These are phyloP conservation scores for Paracoccidioides lutzii DNA, from an alignment of 2,329 filamentous ascomycete genomes.

Conservation along the genomic window DNA sequence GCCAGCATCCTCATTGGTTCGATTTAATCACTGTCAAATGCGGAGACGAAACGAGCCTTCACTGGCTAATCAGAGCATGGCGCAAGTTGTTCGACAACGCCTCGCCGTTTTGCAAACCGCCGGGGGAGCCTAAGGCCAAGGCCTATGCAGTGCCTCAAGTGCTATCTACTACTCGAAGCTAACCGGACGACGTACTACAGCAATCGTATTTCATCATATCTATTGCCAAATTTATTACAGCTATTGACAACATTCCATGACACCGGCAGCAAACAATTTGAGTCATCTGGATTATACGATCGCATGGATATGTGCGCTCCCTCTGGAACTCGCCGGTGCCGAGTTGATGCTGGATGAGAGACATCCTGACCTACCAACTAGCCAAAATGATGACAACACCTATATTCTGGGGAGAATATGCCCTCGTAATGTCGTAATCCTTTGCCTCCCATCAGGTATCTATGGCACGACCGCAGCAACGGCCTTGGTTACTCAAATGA, in stretches of 20 bases:
- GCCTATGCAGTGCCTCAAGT: too few relatives aligned
- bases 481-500: constrained; percentile 10
- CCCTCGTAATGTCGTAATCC: constrained; percentile 12
- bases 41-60: too few relatives aligned
- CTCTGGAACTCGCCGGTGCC: constrained; percentile 5
- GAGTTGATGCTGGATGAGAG: constrained; percentile 8
- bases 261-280: neutral
- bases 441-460: constrained; percentile 11
- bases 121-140: too few relatives aligned
- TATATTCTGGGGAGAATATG: constrained; percentile 14
- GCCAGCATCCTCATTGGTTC: too few relatives aligned
- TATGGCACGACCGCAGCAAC: constrained; percentile 11
- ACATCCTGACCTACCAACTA: constrained; percentile 2
- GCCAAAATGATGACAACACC: constrained; percentile 9
- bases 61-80: too few relatives aligned
- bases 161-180: too few relatives aligned
- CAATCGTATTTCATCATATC: too few relatives aligned
- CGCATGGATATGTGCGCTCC: constrained; percentile 7
- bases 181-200: too few relatives aligned
- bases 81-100: too few relatives aligned
- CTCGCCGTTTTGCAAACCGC: too few relatives aligned
- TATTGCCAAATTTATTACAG: neutral
- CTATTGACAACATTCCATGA: neutral
- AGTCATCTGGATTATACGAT: constrained; percentile 6
- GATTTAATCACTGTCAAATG: too few relatives aligned